Evolutionary conservation across 305 asterid genomes (phyloP).

Genomic region (Solanum hybrid): DNA sequence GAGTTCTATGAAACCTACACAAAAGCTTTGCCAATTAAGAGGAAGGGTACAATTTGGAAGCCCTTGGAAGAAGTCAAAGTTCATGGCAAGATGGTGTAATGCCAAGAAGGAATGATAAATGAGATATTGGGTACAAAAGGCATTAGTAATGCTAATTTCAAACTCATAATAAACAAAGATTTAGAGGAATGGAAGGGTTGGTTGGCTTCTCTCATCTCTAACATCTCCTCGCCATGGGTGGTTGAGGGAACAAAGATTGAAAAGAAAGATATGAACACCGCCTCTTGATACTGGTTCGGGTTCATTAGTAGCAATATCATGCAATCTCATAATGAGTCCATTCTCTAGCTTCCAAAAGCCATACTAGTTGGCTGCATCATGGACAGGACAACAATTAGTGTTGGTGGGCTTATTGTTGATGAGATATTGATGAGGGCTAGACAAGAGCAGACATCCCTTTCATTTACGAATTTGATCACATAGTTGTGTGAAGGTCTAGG

Average conservation of each 20-base stretch:
- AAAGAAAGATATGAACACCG: not conserved
- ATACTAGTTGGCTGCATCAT: not conserved
- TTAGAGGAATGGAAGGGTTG: too few species aligned
- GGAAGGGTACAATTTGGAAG: too few species aligned
- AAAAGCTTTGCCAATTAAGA: too few species aligned
- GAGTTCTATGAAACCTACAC: too few species aligned
- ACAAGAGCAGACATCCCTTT: not conserved
- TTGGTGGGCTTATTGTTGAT: not conserved
- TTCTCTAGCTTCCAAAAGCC: not conserved
- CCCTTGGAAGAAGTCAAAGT: too few species aligned
- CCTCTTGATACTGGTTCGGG: not conserved
- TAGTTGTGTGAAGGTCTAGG: not conserved
- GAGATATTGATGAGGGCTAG: not conserved
- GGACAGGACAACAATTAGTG: not conserved
- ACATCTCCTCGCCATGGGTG: not conserved
- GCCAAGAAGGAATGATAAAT: too few species aligned
- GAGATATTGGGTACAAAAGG: too few species aligned
- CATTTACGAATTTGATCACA: not conserved
- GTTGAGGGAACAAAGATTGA: not conserved
- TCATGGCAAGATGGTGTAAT: too few species aligned
- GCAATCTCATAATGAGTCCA: not conserved
- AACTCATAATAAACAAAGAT: too few species aligned
- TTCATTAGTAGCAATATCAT: not conserved
- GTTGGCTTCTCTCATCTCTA: too few species aligned
- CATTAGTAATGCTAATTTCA: too few species aligned